phyloP scores from a whole-genome alignment of 192 early-diverging fungal species.

The Podila verticillata region DNA sequence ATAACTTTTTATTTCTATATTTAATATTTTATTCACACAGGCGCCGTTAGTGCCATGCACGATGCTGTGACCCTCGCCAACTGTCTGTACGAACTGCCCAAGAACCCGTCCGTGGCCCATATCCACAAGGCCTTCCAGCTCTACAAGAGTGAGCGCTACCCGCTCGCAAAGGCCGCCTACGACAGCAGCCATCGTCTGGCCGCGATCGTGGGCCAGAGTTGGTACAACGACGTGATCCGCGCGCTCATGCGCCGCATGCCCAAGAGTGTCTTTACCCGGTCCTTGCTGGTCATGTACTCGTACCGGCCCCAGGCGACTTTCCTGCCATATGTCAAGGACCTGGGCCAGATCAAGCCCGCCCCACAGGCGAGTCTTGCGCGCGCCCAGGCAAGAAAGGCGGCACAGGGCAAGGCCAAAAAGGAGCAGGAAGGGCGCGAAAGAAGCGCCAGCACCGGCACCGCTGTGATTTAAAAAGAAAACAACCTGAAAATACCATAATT shows the following conservation, averaged over 20 bases:
- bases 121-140: constrained; percentile 13
- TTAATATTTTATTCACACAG: neutral
- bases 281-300: constrained; percentile 28
- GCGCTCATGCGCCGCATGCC: constrained; percentile 20
- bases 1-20: too few species aligned
- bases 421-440: too few species aligned
- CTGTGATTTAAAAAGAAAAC: too few species aligned
- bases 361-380: constrained; percentile 14
- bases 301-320: constrained; percentile 29
- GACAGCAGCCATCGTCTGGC: constrained; percentile 31
- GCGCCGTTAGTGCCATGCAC: constrained; percentile 29
- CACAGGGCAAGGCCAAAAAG: constrained; percentile 1
- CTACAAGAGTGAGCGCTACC: constrained; percentile 24
- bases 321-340: constrained; percentile 5
- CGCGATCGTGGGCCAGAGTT: constrained; percentile 20
- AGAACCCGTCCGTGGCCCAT: constrained; percentile 9
- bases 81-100: constrained; percentile 25
- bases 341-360: constrained; percentile 15
- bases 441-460: too few species aligned
- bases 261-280: constrained; percentile 21
- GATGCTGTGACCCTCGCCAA: constrained; percentile 19
- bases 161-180: constrained; percentile 19
- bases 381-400: neutral
- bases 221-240: constrained; percentile 22
- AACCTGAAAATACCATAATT: too few species aligned